These are phyloP conservation scores for Babesia caballi DNA, from an alignment of 169 alveolate genomes.

Conservation along the genomic window DNA sequence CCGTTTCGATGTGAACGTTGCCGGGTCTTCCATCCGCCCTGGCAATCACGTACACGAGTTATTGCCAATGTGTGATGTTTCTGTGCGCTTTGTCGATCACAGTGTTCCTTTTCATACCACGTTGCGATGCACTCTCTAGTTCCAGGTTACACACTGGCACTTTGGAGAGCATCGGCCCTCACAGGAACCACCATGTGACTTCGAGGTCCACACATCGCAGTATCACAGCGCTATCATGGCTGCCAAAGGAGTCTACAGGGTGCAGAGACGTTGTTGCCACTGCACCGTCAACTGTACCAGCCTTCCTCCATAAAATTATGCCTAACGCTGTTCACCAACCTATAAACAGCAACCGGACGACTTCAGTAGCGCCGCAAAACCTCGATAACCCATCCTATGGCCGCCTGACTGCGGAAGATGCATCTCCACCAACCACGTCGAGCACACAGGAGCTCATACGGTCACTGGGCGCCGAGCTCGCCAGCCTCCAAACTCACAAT, in stretches of 20 bases:
- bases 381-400: too few relatives aligned
- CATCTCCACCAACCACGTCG: background rate
- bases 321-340: too few relatives aligned
- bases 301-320: too few relatives aligned
- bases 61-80: background rate
- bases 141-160: slow-evolving; percentile 2
- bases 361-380: too few relatives aligned
- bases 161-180: background rate
- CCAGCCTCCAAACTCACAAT: background rate
- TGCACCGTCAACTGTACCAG: too few relatives aligned
- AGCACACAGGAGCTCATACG: background rate
- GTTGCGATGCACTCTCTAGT: background rate
- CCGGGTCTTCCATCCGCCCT: background rate
- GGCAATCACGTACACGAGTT: background rate
- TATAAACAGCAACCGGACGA: too few relatives aligned
- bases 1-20: background rate
- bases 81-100: background rate
- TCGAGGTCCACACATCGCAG: background rate
- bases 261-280: too few relatives aligned
- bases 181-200: background rate
- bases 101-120: background rate
- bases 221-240: background rate
- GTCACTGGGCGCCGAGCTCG: background rate
- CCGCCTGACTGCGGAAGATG: background rate
- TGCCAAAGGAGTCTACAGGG: too few relatives aligned